phyloP scores from a whole-genome alignment of 177 flowering plant genomes.

The Telopea speciosissima region DNA sequence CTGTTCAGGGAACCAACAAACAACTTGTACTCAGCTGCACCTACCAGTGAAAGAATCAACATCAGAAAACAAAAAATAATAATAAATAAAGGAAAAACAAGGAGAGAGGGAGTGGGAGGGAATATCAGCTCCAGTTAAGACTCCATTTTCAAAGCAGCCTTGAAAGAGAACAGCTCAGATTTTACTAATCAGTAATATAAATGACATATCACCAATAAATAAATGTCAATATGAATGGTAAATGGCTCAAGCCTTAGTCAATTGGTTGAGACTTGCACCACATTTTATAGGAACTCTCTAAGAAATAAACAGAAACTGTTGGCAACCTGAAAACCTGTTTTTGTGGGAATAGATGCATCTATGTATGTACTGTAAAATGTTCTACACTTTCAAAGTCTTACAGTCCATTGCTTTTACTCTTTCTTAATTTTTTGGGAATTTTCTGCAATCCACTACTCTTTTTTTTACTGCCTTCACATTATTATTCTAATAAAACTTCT shows the following conservation, averaged over 20 bases:
- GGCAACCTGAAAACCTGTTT: neutral
- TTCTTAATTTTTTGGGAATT: no score
- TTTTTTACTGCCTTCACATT: no score
- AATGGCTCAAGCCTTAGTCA: neutral
- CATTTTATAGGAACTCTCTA: neutral
- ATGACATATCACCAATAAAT: neutral
- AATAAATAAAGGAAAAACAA: neutral
- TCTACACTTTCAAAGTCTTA: no score
- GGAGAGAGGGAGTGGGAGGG: no score
- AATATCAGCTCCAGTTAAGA: neutral
- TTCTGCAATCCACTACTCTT: no score
- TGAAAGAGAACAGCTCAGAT: neutral
- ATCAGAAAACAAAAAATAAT: constrained; percentile 6
- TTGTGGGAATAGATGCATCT: neutral
- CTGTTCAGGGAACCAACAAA: constrained; percentile 90
- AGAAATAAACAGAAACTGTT: neutral
- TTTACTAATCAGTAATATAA: neutral
- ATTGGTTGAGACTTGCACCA: neutral
- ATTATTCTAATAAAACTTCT: no score
- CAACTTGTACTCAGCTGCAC: constrained; percentile 85
- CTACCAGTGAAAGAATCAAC: constrained; percentile 31
- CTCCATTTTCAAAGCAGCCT: neutral
- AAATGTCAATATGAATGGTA: no score
- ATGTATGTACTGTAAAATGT: neutral
- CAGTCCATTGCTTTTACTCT: no score